These are phyloP conservation scores for Gryganskiella cystojenkinii DNA, from an alignment of 192 early-diverging fungal genomes.

Conservation along the genomic window DNA sequence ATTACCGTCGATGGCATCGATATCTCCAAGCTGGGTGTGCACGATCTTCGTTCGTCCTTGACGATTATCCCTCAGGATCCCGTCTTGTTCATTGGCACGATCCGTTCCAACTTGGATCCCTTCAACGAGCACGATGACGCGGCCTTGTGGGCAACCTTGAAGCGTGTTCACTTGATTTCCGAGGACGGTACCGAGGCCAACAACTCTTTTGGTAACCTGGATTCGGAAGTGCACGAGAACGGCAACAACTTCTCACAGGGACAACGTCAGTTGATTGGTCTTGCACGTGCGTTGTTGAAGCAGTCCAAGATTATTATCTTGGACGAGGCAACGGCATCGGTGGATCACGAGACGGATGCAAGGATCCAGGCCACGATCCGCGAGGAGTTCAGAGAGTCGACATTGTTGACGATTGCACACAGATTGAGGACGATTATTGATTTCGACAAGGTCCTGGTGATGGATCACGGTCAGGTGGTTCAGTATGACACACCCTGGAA, in stretches of 20 bases:
- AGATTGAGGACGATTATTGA: constrained; percentile 88
- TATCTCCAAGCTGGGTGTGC: constrained; percentile 78
- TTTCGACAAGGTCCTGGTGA: constrained; percentile 86
- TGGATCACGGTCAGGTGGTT: constrained; percentile 80
- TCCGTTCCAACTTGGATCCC: constrained; percentile 87
- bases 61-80: constrained; percentile 87
- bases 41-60: constrained; percentile 75
- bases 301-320: constrained; percentile 65
- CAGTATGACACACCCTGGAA: constrained; percentile 64
- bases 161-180: constrained; percentile 68
- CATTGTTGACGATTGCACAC: constrained; percentile 93
- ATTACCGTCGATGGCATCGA: constrained; percentile 85
- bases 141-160: constrained; percentile 74
- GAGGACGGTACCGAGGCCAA: constrained; percentile 31
- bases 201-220: constrained; percentile 58
- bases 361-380: constrained; percentile 91
- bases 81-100: constrained; percentile 71
- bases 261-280: constrained; percentile 86
- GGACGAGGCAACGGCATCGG: constrained; percentile 65
- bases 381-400: constrained; percentile 78
- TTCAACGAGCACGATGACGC: constrained; percentile 73
- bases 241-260: constrained; percentile 86
- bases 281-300: constrained; percentile 84
- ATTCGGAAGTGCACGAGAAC: constrained; percentile 69
- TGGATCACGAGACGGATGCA: constrained; percentile 90